Evolutionary conservation across 805 yeast species (phyloP).

Genomic region (Yarrowia osloensis): DNA sequence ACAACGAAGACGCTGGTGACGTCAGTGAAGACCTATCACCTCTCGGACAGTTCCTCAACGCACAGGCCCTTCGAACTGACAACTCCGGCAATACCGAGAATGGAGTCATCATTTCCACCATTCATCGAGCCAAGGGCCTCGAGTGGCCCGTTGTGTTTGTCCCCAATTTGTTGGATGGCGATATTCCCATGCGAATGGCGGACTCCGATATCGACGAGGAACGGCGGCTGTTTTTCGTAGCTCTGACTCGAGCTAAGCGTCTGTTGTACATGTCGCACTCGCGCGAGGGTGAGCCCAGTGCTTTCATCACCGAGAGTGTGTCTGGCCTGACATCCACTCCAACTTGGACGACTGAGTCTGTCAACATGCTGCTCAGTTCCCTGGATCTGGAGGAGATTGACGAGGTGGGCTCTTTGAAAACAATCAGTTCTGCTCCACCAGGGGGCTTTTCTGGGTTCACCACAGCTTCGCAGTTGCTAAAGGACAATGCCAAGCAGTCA

Average conservation of each 20-base stretch:
- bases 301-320: background rate
- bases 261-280: slow-evolving; percentile 48
- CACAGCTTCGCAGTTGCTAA: slow-evolving; percentile 2
- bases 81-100: slow-evolving; percentile 4
- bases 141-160: slow-evolving; percentile 91
- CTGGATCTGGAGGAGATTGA: slow-evolving; percentile 9
- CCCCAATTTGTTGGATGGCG: slow-evolving; percentile 30
- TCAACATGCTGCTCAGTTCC: background rate
- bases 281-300: slow-evolving; percentile 8
- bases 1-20: background rate
- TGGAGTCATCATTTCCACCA: slow-evolving; percentile 67
- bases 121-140: slow-evolving; percentile 89
- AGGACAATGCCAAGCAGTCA: slow-evolving; percentile 10
- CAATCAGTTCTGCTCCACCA: background rate
- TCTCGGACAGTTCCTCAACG: slow-evolving; percentile 33
- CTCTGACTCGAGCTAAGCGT: slow-evolving; percentile 77
- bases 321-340: background rate
- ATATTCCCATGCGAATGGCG: slow-evolving; percentile 36
- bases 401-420: background rate
- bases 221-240: slow-evolving; percentile 82
- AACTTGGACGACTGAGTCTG: background rate
- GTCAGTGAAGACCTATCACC: background rate
- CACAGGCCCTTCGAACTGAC: slow-evolving; percentile 35
- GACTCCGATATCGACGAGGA: slow-evolving; percentile 50
- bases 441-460: background rate